Percentiles rank a stretch among this genome's conserved stretches.
These are phyloP conservation scores for Carex kokanica DNA, from an alignment of 176 grass and related monocot species.

Conservation along the genomic window DNA sequence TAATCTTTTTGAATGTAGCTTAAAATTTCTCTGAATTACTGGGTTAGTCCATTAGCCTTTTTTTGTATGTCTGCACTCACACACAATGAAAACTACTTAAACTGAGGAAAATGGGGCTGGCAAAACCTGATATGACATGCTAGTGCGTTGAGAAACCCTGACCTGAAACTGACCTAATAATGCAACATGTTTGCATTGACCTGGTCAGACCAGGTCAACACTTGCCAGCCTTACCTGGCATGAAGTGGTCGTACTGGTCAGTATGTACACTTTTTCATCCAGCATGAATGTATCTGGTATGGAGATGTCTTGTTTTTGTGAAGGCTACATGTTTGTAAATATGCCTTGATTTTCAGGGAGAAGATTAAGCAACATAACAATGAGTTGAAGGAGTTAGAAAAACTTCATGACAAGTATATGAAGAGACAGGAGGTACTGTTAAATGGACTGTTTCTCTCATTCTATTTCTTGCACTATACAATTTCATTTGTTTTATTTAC, in stretches of 20 bases:
- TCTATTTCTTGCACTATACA: not conserved
- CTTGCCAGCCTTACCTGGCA: not conserved
- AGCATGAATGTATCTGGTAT: not conserved
- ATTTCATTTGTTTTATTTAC: conserved; percentile 28
- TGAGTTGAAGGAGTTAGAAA: conserved; percentile 63
- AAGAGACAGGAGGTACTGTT: conserved; percentile 86
- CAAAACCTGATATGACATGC: not conserved
- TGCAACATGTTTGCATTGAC: not conserved
- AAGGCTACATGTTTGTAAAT: not conserved
- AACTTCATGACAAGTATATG: conserved; percentile 59
- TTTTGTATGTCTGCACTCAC: not conserved
- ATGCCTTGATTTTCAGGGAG: conserved; percentile 44
- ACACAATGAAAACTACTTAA: not conserved
- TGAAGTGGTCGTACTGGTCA: not conserved
- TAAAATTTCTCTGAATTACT: not conserved
- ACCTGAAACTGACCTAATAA: not conserved
- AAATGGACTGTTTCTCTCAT: conserved; percentile 15
- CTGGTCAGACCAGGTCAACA: not conserved
- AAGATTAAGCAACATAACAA: conserved; percentile 60
- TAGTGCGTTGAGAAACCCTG: not conserved
- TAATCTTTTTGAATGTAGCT: not conserved
- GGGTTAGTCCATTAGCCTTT: not conserved
- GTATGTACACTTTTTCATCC: not conserved
- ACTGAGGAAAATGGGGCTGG: not conserved
- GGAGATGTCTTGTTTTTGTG: not conserved